Conservation (phyloP, 2,329 filamentous ascomycete species). For the Cladosporium sp. region DNA sequence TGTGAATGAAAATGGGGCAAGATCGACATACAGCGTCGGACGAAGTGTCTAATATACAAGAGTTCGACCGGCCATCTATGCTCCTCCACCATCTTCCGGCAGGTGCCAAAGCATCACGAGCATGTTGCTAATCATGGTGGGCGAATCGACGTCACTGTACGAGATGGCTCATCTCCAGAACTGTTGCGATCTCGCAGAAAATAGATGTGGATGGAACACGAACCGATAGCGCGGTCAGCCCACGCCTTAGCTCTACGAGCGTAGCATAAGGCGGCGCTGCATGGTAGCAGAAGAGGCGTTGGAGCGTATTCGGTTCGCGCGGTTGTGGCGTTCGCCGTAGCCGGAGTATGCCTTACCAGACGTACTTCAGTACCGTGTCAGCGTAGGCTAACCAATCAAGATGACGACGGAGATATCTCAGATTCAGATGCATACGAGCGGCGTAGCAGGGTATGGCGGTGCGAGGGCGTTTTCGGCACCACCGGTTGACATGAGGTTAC, state of each 20-base stretch:
- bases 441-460: conserved; percentile 8
- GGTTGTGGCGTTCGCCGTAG: conserved; percentile 6
- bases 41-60: conserved; percentile 5
- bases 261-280: conserved; percentile 7
- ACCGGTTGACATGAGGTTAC: conserved; percentile 11
- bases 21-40: conserved; percentile 3
- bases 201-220: conserved; percentile 9
- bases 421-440: conserved; percentile 8
- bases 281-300: not conserved
- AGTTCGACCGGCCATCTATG: not conserved
- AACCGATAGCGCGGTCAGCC: conserved; percentile 9
- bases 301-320: not conserved
- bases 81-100: not conserved
- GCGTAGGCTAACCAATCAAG: conserved; percentile 5
- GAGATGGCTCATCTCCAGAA: conserved; percentile 4
- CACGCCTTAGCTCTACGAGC: conserved; percentile 2
- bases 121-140: conserved; percentile 10
- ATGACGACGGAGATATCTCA: not conserved
- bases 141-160: conserved; percentile 1
- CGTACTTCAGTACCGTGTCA: conserved; percentile 3
- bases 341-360: not conserved
- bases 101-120: conserved; percentile 11
- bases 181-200: not conserved
- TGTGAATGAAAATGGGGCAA: conserved; percentile 4
- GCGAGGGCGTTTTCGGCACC: not conserved